Evolutionary conservation across 306 rosid genomes (phyloP), one percentile per base, ranked within the genome.

Genomic region (Ormosia emarginata): DNA sequence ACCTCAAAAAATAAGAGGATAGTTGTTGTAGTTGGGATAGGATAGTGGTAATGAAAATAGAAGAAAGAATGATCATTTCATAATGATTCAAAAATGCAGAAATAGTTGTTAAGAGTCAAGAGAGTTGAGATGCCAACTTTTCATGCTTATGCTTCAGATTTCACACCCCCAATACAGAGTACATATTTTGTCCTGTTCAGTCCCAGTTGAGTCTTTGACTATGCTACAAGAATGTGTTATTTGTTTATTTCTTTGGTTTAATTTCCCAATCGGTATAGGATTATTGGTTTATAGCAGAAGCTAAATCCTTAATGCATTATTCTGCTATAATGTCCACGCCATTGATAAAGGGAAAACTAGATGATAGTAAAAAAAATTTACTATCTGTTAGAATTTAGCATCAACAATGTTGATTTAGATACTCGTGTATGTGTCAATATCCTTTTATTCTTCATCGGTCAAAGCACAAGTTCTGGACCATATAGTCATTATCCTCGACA

Each of bases 1-100:
- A 91, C 92, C 61, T 5, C 7, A n/a, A n/a, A n/a, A n/a, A n/a
- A 41, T 18, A 24, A 40, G 58, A 33, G 80, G 59, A 1, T 74
- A 29, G 13, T 41, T n/a, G 9, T 18, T n/a, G 29, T 41, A 37
- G 11, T n/a, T 65, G 2, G 1, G n/a, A 33, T 14, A 44, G 8
- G 59, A 40, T 24, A 78, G 82, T 61, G 59, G n/a, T 3, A 40
- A 18, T 41, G 52, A 14, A 9, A 74, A 11, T 2, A 8, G 36
- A 47, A 59, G 4, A 9, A 52, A 14, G 55, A 71, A 53, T 10
- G 50, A 56, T n/a, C 63, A 75, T 41, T 1, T 68, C 76, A 67
- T 24, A 47, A 32, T 34, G 37, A 50, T 70, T 77, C 68, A 29
- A 13, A 46, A 58, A 36, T 8, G 0, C 17, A 2, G 49, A 33